phyloP scores from a whole-genome alignment of 345 rosid species.

The Stellera chamaejasme region DNA sequence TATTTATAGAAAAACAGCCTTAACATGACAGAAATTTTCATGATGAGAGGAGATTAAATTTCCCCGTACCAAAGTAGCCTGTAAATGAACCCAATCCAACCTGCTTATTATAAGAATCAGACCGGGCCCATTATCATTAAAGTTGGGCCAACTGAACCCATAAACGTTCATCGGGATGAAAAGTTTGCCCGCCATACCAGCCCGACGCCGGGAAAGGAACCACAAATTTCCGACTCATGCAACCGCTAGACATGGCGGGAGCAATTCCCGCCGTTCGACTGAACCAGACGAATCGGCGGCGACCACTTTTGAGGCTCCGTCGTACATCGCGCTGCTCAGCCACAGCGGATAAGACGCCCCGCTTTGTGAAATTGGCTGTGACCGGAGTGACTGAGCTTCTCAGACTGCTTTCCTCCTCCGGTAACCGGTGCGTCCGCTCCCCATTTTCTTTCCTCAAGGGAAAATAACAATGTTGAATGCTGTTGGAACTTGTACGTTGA shows the following conservation, averaged over 20 bases:
- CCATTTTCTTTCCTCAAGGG: neutral
- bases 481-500: neutral
- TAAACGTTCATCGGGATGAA: too few relatives aligned
- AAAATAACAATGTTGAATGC: neutral
- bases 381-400: conserved; percentile 70
- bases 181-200: too few relatives aligned
- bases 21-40: too few relatives aligned
- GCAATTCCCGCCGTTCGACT: conserved; percentile 12
- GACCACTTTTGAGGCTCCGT: conserved; percentile 17
- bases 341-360: conserved; percentile 36
- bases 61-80: too few relatives aligned
- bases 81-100: too few relatives aligned
- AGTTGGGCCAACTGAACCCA: too few relatives aligned
- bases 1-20: too few relatives aligned
- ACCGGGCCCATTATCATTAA: too few relatives aligned
- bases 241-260: conserved; percentile 30
- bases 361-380: conserved; percentile 48
- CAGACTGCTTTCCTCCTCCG: conserved; percentile 38
- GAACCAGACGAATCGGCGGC: conserved; percentile 2
- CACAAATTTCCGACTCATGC: too few relatives aligned
- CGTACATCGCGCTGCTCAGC: conserved; percentile 41
- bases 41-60: too few relatives aligned
- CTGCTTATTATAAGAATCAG: too few relatives aligned
- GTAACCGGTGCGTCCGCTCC: conserved; percentile 20
- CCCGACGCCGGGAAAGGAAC: too few relatives aligned